Percentiles rank a stretch among this genome's conserved stretches.
Evolutionary conservation across 2,329 filamentous ascomycete species (phyloP).

Genomic region (Keithomyces neogunnii): DNA sequence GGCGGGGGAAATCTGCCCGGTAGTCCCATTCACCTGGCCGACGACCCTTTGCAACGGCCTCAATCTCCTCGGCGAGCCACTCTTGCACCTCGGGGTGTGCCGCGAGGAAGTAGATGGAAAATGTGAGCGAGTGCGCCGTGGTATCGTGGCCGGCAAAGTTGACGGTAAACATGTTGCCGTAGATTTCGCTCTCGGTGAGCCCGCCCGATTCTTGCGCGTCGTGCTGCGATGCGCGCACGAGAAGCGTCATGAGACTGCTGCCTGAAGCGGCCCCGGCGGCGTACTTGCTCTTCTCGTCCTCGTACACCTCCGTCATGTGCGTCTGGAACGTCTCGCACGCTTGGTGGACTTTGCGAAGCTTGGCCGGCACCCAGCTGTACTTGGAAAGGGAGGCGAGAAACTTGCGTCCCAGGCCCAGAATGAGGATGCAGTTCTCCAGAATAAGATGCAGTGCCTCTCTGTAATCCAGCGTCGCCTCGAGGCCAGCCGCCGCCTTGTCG

Average conservation of each 20-base stretch:
- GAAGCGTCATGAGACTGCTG: neutral
- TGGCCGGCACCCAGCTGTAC: neutral
- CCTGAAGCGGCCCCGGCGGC: neutral
- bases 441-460: conserved; percentile 4
- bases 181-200: conserved; percentile 33
- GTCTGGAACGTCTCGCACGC: neutral
- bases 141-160: conserved; percentile 45
- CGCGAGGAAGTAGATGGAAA: conserved; percentile 33
- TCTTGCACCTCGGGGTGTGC: conserved; percentile 33
- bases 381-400: neutral
- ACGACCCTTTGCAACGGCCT: conserved; percentile 2
- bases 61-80: conserved; percentile 34
- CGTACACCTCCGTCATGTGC: neutral
- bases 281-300: neutral
- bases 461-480: neutral
- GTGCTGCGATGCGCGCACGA: neutral
- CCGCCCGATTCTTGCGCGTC: conserved; percentile 5
- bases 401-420: neutral
- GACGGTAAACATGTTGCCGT: conserved; percentile 39
- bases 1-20: conserved; percentile 26
- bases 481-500: neutral
- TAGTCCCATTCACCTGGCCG: conserved; percentile 23
- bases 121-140: conserved; percentile 35
- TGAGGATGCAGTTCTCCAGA: conserved; percentile 3
- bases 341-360: neutral